These are phyloP conservation scores for Coemansia sp. DNA, from an alignment of 192 early-diverging fungal species.

Conservation along the genomic window DNA sequence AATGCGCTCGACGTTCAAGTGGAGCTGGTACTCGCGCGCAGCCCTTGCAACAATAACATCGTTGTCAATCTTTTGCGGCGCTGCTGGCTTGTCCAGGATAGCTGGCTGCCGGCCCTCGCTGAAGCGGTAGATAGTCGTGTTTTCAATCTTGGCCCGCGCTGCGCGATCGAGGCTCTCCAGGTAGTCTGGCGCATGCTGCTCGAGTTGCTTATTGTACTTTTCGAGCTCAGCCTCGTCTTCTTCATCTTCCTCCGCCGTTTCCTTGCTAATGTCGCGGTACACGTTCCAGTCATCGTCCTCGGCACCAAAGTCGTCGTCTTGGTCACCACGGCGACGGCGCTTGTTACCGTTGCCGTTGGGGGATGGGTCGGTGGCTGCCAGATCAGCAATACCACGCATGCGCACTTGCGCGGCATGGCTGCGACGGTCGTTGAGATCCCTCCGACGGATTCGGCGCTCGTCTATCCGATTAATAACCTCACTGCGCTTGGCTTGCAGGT, in stretches of 20 bases:
- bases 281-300: constrained; percentile 93
- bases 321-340: constrained; percentile 51
- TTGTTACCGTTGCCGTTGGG: constrained; percentile 18
- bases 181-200: constrained; percentile 75
- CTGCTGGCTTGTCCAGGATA: constrained; percentile 63
- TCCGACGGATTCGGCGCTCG: constrained; percentile 65
- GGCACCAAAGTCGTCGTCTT: constrained; percentile 90
- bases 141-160: constrained; percentile 63
- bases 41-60: constrained; percentile 44
- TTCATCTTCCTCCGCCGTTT: constrained; percentile 79
- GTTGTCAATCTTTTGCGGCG: constrained; percentile 40
- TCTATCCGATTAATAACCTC: constrained; percentile 71
- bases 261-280: constrained; percentile 87
- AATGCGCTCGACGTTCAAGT: constrained; percentile 89
- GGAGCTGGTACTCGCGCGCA: constrained; percentile 76
- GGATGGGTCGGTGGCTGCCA: constrained; percentile 61
- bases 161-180: constrained; percentile 71
- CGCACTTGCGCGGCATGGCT: constrained; percentile 84
- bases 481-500: constrained; percentile 64
- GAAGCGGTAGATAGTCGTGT: constrained; percentile 75
- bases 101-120: constrained; percentile 60
- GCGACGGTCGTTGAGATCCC: constrained; percentile 82
- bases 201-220: constrained; percentile 71
- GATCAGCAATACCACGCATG: constrained; percentile 82
- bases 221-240: constrained; percentile 69